Percentiles rank a stretch among this genome's conserved stretches.
phyloP scores from a whole-genome alignment of 139 green algal genomes.

The Gonium pectorale region DNA sequence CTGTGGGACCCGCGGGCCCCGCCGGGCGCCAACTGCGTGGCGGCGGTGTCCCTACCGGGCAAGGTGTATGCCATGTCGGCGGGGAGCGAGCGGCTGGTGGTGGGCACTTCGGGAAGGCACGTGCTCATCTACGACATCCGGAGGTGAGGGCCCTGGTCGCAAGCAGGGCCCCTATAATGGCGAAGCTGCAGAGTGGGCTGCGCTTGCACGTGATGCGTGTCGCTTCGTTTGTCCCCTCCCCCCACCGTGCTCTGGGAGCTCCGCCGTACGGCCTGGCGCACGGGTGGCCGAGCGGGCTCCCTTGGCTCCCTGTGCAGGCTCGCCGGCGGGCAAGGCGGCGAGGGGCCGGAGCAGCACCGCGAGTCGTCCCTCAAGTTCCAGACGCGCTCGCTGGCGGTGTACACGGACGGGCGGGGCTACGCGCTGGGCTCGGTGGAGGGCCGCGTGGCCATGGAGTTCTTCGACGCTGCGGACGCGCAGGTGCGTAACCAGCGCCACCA shows the following conservation, averaged over 20 bases:
- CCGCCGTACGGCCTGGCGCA: too few relatives aligned
- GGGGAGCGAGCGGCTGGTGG: constrained; percentile 70
- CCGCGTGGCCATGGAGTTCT: constrained; percentile 90
- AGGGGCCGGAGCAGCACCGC: constrained; percentile 69
- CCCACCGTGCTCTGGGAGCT: too few relatives aligned
- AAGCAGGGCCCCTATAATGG: too few relatives aligned
- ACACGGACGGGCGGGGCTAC: constrained; percentile 81
- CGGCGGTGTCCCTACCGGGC: constrained; percentile 69
- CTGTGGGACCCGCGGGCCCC: constrained; percentile 82
- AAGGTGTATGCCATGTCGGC: constrained; percentile 82
- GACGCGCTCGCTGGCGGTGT: constrained; percentile 85
- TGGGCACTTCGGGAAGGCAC: constrained; percentile 81
- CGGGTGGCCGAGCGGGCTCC: too few relatives aligned
- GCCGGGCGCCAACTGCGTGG: constrained; percentile 45
- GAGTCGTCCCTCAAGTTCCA: constrained; percentile 90
- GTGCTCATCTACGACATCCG: constrained; percentile 86
- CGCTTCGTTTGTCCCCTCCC: too few relatives aligned
- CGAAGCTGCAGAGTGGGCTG: too few relatives aligned
- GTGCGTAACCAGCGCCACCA: too few relatives aligned
- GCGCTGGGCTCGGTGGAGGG: constrained; percentile 88
- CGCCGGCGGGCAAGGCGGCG: constrained; percentile 8
- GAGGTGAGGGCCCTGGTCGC: too few relatives aligned
- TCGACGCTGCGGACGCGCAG: constrained; percentile 72
- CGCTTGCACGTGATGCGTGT: too few relatives aligned
- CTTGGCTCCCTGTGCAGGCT: constrained; percentile 42